phyloP scores from a whole-genome alignment of 371 early-diverging fungal species.

The Saksenaea oblongispora region DNA sequence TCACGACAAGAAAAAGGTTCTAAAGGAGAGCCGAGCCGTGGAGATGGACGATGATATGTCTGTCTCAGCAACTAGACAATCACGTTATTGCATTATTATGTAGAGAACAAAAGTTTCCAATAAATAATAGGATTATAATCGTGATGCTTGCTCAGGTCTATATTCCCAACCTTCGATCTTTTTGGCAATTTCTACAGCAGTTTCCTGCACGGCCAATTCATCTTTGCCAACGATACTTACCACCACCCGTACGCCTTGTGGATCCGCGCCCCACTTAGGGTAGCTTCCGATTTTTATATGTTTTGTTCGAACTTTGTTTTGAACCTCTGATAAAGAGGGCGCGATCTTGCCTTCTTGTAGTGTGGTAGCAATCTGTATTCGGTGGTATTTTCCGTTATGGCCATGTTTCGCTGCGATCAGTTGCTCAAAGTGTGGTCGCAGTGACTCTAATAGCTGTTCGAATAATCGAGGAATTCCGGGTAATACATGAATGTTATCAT shows the following conservation, averaged over 20 bases:
- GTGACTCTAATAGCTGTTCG: slow-evolving; percentile 43
- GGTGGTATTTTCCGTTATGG: slow-evolving; percentile 32
- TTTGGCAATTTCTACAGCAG: slow-evolving; percentile 19
- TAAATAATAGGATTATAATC: neutral
- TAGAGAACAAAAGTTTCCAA: neutral
- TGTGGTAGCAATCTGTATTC: slow-evolving; percentile 58
- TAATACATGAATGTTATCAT: slow-evolving; percentile 68
- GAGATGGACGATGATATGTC: neutral
- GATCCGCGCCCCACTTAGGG: slow-evolving; percentile 56
- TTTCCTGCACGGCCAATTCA: slow-evolving; percentile 24
- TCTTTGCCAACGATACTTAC: slow-evolving; percentile 58
- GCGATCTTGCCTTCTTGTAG: slow-evolving; percentile 62
- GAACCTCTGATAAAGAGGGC: slow-evolving; percentile 45
- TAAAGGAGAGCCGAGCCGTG: neutral
- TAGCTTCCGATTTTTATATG: slow-evolving; percentile 71
- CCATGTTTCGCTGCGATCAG: slow-evolving; percentile 19
- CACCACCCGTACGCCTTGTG: slow-evolving; percentile 41
- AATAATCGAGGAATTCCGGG: slow-evolving; percentile 76
- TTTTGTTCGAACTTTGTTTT: slow-evolving; percentile 32
- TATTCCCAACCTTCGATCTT: slow-evolving; percentile 25
- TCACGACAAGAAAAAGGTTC: neutral
- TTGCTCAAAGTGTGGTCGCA: slow-evolving; percentile 30
- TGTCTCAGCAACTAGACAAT: neutral
- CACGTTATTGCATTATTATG: slow-evolving; percentile 1
- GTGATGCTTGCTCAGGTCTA: slow-evolving; percentile 1